Conservation (phyloP, 495 filamentous ascomycete species). For the Penicillium lividum region DNA sequence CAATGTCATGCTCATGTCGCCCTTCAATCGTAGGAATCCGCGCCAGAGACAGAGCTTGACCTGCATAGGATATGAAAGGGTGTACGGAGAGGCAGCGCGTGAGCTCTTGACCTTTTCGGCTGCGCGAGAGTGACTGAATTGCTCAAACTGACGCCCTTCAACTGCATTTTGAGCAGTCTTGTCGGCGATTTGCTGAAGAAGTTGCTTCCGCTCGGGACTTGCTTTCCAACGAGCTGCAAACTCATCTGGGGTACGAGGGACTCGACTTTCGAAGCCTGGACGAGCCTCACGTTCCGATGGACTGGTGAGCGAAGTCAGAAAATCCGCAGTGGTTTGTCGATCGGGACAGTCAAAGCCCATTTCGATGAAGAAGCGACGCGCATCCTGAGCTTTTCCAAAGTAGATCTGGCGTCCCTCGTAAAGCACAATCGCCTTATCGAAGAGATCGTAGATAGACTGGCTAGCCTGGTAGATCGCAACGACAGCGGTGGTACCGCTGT, state of each 20-base stretch:
- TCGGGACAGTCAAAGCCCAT: conserved; percentile 75
- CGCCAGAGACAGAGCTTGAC: conserved; percentile 71
- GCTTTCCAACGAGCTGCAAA: conserved; percentile 74
- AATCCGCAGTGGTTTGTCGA: conserved; percentile 76
- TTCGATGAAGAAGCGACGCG: conserved; percentile 68
- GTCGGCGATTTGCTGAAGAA: conserved; percentile 69
- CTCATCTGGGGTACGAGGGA: conserved; percentile 74
- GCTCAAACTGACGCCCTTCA: conserved; percentile 62
- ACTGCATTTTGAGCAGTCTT: conserved; percentile 65
- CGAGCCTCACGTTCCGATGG: conserved; percentile 65
- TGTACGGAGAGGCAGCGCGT: conserved; percentile 71
- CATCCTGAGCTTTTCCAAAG: conserved; percentile 64
- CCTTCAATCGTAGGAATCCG: conserved; percentile 65
- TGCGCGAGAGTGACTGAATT: conserved; percentile 66
- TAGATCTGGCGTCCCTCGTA: conserved; percentile 86
- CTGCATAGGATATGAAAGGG: conserved; percentile 71
- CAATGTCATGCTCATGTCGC: conserved; percentile 71
- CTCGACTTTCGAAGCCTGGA: conserved; percentile 62
- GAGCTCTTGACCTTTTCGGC: conserved; percentile 55
- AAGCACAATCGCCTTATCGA: conserved; percentile 76
- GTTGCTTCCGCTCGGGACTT: conserved; percentile 63
- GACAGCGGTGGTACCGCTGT: conserved; percentile 63
- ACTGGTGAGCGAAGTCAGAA: conserved; percentile 77
- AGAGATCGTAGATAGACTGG: conserved; percentile 72
- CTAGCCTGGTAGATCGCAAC: conserved; percentile 88